Conservation (phyloP, 2,329 filamentous ascomycete genomes). For the Aspergillus sp. region DNA sequence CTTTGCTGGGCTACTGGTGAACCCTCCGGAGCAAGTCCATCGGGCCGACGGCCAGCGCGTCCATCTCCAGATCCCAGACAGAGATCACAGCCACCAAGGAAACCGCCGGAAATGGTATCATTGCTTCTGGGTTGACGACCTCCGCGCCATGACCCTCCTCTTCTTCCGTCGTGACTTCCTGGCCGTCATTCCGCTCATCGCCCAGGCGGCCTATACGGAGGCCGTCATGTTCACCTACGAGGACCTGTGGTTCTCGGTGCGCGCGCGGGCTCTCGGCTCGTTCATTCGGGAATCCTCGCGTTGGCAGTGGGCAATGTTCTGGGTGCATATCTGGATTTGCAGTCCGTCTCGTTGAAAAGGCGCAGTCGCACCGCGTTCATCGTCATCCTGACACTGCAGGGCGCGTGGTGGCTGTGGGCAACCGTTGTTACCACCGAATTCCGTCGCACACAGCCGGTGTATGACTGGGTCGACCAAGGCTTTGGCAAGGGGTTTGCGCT, state of each 20-base stretch:
- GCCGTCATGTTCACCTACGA: slow-evolving; percentile 66
- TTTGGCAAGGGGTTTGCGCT: slow-evolving; percentile 61
- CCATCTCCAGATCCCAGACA: slow-evolving; percentile 43
- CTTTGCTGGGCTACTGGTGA: slow-evolving; percentile 57
- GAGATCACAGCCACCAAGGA: slow-evolving; percentile 9
- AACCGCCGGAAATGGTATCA: slow-evolving; percentile 35
- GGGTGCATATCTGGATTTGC: slow-evolving; percentile 57
- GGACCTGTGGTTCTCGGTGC: slow-evolving; percentile 60
- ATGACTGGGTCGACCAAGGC: slow-evolving; percentile 56
- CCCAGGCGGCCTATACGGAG: slow-evolving; percentile 62
- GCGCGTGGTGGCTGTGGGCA: slow-evolving; percentile 65
- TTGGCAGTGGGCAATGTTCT: slow-evolving; percentile 58
- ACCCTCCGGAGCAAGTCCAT: slow-evolving; percentile 53
- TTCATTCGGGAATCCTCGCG: slow-evolving; percentile 63
- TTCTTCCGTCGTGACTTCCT: slow-evolving; percentile 57
- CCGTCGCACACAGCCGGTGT: slow-evolving; percentile 48
- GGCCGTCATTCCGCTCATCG: slow-evolving; percentile 58
- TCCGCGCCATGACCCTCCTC: slow-evolving; percentile 50
- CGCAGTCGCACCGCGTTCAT: slow-evolving; percentile 51
- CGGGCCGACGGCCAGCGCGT: slow-evolving; percentile 58
- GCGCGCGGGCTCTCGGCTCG: slow-evolving; percentile 60
- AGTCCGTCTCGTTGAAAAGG: slow-evolving; percentile 44
- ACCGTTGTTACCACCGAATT: slow-evolving; percentile 58
- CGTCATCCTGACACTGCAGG: slow-evolving; percentile 46
- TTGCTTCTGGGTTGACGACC: slow-evolving; percentile 40